Conservation (phyloP, 441 rosid species). For the Aleurites moluccanus region DNA sequence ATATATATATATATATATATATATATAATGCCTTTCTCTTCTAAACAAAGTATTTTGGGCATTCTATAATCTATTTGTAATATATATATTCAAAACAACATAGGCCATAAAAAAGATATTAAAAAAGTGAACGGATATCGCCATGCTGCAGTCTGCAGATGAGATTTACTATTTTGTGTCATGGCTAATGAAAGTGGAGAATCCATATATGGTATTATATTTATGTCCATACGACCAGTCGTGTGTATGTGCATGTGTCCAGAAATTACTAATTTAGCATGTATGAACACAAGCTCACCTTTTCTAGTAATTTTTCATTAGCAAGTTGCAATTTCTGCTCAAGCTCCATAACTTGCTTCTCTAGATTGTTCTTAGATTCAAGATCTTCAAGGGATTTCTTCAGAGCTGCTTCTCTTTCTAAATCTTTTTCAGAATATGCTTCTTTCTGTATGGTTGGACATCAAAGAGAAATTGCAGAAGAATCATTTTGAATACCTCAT, state of each 20-base stretch:
- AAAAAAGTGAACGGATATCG: neutral
- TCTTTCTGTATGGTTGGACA: constrained; percentile 47
- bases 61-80: too few relatives aligned
- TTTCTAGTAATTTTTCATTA: constrained; percentile 47
- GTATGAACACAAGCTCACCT: constrained; percentile 44
- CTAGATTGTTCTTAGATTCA: constrained; percentile 66
- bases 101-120: neutral
- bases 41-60: too few relatives aligned
- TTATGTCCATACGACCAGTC: neutral
- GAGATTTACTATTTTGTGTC: neutral
- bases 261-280: neutral
- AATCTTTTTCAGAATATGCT: constrained; percentile 45
- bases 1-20: too few relatives aligned
- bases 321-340: constrained; percentile 66
- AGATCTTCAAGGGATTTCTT: constrained; percentile 65
- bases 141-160: neutral
- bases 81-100: neutral
- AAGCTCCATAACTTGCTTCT: constrained; percentile 62
- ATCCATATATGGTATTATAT: neutral
- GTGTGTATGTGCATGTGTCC: neutral
- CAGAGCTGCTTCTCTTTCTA: constrained; percentile 57
- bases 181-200: neutral
- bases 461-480: constrained; percentile 2
- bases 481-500: neutral
- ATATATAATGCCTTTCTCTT: too few relatives aligned